These are phyloP conservation scores for Lodderomyces pseudojiufengensis DNA, from an alignment of 1,139 yeast genomes.

Conservation along the genomic window DNA sequence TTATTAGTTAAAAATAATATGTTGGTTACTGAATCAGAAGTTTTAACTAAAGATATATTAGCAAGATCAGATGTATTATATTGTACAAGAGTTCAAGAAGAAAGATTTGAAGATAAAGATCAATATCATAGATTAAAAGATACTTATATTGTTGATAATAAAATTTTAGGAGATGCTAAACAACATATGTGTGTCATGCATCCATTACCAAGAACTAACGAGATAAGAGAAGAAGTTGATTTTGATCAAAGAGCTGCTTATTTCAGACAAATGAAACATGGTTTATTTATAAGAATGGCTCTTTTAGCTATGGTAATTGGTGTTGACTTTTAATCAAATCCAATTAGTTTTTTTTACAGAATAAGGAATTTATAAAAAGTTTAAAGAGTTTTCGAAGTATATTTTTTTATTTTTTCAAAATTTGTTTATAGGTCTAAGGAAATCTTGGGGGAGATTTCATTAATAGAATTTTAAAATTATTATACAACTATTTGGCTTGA, in stretches of 20 bases:
- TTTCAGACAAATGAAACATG: slow-evolving; percentile 99
- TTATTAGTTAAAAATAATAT: slow-evolving; percentile 64
- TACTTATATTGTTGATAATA: slow-evolving; percentile 88
- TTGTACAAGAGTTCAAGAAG: slow-evolving; percentile 98
- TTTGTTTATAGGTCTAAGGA: not conserved
- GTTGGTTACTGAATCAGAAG: slow-evolving; percentile 69
- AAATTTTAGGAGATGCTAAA: slow-evolving; percentile 86
- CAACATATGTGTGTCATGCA: slow-evolving; percentile 99
- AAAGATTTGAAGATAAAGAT: slow-evolving; percentile 73
- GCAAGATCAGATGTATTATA: slow-evolving; percentile 91
- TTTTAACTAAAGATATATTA: slow-evolving; percentile 77
- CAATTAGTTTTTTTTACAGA: too few species aligned
- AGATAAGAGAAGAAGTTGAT: slow-evolving; percentile 96
- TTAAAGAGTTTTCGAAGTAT: not conserved
- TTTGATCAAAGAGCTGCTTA: slow-evolving; percentile 99
- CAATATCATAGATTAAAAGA: slow-evolving; percentile 90
- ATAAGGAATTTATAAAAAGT: not conserved
- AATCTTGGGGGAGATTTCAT: slow-evolving; percentile 6
- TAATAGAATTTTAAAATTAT: not conserved
- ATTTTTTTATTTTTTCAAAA: not conserved
- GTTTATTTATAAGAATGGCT: slow-evolving; percentile 98
- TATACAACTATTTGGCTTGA: not conserved
- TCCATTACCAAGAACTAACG: slow-evolving; percentile 96
- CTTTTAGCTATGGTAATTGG: slow-evolving; percentile 97
- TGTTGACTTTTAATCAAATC: slow-evolving; percentile 46